phyloP scores from a whole-genome alignment of 164 flowering plant species.

The Stephania yunnanensis region DNA sequence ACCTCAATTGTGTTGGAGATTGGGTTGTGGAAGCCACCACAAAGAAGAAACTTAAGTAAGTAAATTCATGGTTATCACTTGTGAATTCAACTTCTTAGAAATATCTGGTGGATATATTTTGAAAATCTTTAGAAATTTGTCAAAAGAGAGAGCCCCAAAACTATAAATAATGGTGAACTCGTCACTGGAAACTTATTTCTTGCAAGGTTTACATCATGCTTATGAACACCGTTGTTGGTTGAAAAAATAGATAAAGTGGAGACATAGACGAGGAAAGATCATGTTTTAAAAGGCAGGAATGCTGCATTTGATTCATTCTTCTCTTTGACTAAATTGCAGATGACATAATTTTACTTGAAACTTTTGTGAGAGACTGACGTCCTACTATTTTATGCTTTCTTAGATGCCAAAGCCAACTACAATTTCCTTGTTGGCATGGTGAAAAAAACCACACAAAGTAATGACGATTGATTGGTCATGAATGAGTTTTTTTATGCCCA shows the following conservation, averaged over 20 bases:
- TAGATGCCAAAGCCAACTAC: not conserved
- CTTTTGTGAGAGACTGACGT: not conserved
- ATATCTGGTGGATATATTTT: not conserved
- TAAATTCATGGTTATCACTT: conserved; percentile 3
- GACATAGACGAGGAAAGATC: not conserved
- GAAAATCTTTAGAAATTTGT: not conserved
- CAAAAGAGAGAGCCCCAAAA: not conserved
- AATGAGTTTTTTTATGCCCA: not conserved
- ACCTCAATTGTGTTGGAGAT: conserved; percentile 91
- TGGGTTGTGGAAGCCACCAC: conserved; percentile 93
- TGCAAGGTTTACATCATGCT: not conserved
- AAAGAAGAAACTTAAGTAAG: conserved; percentile 94
- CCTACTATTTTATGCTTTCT: not conserved
- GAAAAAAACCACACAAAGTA: not conserved
- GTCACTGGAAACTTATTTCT: too few species aligned
- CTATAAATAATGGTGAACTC: not conserved
- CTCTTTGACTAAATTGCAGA: not conserved
- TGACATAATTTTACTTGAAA: not conserved
- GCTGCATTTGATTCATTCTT: not conserved
- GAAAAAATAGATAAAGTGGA: not conserved
- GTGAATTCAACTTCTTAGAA: not conserved
- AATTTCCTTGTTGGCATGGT: too few species aligned
- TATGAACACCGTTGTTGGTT: not conserved
- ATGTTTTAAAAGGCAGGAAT: not conserved
- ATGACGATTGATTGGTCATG: not conserved